A percentile compares a stretch with the other conserved stretches of the same genome.
phyloP scores from a whole-genome alignment of 2,329 filamentous ascomycete species.

The Colletotrichum sp. region DNA sequence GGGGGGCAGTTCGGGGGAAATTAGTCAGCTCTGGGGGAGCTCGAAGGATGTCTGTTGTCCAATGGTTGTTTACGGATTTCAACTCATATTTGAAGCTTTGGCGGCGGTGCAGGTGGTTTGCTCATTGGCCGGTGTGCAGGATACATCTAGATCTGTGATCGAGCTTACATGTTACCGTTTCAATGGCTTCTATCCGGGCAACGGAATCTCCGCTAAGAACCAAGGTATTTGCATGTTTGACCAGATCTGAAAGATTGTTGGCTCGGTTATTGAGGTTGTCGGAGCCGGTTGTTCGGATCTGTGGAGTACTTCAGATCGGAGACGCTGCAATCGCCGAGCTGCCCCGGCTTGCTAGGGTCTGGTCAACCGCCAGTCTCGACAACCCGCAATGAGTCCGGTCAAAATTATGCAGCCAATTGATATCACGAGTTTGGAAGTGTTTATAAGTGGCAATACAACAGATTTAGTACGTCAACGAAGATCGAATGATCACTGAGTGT shows the following conservation, averaged over 20 bases:
- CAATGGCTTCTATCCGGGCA: background rate
- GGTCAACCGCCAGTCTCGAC: background rate
- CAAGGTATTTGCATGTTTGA: background rate
- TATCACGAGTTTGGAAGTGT: background rate
- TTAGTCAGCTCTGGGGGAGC: slow-evolving; percentile 9
- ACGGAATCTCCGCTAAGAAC: background rate
- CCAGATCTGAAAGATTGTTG: background rate
- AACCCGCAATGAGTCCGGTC: background rate
- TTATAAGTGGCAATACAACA: background rate
- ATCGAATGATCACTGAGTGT: background rate
- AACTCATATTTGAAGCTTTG: background rate
- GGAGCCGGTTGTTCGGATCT: background rate
- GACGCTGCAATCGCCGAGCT: slow-evolving; percentile 1
- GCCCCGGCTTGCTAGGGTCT: background rate
- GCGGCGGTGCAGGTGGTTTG: background rate
- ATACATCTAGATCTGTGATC: background rate
- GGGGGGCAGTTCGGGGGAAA: background rate
- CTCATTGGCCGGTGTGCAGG: background rate
- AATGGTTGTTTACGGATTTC: slow-evolving; percentile 11
- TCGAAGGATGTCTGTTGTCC: background rate
- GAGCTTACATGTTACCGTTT: background rate
- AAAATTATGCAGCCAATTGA: background rate
- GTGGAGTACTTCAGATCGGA: slow-evolving; percentile 2
- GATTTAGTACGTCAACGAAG: background rate
- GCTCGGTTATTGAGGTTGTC: background rate